These are phyloP conservation scores for Tylopilus sp. DNA, from an alignment of 768 basidiomycete genomes.

Conservation along the genomic window DNA sequence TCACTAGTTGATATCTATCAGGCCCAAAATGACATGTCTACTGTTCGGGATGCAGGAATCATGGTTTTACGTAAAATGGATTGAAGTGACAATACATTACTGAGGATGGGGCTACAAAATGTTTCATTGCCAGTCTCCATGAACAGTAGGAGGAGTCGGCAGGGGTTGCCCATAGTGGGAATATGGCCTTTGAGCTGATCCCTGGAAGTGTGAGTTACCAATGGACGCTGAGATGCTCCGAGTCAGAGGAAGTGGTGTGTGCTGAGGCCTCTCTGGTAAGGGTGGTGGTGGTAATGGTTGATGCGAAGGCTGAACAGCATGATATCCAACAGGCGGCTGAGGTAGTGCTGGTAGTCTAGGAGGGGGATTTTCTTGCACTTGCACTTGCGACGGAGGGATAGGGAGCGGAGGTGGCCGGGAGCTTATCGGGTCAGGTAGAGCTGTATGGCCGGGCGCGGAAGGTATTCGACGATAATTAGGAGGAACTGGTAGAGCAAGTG, in stretches of 20 bases:
- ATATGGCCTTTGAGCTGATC: slow-evolving; percentile 39
- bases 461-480: slow-evolving; percentile 35
- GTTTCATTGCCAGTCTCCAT: slow-evolving; percentile 27
- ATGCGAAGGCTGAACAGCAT: slow-evolving; percentile 39
- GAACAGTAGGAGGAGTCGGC: slow-evolving; percentile 23
- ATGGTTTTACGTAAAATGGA: slow-evolving; percentile 9
- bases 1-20: slow-evolving; percentile 5
- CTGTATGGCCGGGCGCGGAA: slow-evolving; percentile 23
- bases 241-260: slow-evolving; percentile 22
- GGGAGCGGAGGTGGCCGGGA: slow-evolving; percentile 24
- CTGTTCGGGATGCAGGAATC: slow-evolving; percentile 10
- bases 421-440: slow-evolving; percentile 20
- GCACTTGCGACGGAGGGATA: slow-evolving; percentile 23
- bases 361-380: slow-evolving; percentile 23
- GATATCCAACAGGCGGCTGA: slow-evolving; percentile 44
- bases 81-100: slow-evolving; percentile 15
- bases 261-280: slow-evolving; percentile 29
- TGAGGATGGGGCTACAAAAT: slow-evolving; percentile 8
- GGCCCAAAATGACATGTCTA: slow-evolving; percentile 5
- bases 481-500: slow-evolving; percentile 18
- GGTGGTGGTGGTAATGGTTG: slow-evolving; percentile 35
- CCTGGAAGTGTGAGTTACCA: slow-evolving; percentile 34
- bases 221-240: slow-evolving; percentile 22
- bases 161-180: slow-evolving; percentile 31
- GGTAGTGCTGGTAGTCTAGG: slow-evolving; percentile 50